Evolutionary conservation across 1,284 basidiomycete genomes (phyloP).

Genomic region (Ceratobasidium sp.): DNA sequence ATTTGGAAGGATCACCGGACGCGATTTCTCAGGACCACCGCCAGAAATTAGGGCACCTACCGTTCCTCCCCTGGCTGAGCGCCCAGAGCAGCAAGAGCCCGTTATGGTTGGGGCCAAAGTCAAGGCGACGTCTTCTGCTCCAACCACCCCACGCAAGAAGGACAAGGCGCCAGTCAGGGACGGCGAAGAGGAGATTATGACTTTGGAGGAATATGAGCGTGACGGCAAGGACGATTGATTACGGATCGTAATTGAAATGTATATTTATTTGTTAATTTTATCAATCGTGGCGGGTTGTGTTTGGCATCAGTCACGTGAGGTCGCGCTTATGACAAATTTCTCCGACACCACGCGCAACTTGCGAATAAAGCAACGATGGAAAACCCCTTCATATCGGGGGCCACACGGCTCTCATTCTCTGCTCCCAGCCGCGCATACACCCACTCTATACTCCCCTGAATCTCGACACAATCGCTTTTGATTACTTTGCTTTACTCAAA

Average conservation of each 20-base stretch:
- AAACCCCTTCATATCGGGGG: no score
- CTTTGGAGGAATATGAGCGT: constrained; percentile 28
- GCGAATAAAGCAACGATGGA: no score
- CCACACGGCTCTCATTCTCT: no score
- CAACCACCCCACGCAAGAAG: constrained; percentile 16
- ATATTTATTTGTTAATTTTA: constrained; percentile 3
- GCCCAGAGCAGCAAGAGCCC: constrained; percentile 1
- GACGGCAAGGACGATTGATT: constrained; percentile 36
- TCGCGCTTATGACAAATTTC: no score
- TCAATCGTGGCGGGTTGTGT: background rate
- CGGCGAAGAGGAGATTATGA: constrained; percentile 37
- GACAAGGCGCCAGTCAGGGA: background rate
- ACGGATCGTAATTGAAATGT: background rate
- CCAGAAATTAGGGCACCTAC: constrained; percentile 42
- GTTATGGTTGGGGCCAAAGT: constrained; percentile 6
- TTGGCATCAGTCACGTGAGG: no score
- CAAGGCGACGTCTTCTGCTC: background rate
- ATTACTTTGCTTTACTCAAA: no score
- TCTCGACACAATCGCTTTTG: no score
- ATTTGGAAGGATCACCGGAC: constrained; percentile 46
- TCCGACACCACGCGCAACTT: no score
- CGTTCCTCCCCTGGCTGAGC: constrained; percentile 14
- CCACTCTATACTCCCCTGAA: no score
- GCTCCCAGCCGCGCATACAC: no score
- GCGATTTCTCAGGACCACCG: constrained; percentile 48